A percentile compares a stretch with the other conserved stretches of the same genome.
phyloP scores from a whole-genome alignment of 768 basidiomycete genomes.

The Trametes cinnabarina region DNA sequence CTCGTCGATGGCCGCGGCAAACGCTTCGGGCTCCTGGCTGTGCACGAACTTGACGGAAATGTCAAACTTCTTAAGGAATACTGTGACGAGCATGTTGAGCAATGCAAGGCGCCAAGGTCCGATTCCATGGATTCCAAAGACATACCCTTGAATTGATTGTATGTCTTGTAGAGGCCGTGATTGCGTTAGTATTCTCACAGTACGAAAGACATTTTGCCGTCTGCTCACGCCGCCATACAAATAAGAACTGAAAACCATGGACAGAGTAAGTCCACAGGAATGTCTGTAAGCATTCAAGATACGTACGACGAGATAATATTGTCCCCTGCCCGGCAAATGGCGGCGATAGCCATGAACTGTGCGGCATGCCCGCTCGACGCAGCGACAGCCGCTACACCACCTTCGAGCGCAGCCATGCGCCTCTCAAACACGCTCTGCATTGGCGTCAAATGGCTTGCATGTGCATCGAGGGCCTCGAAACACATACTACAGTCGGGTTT shows the following conservation, averaged over 20 bases:
- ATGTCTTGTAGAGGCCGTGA: slow-evolving; percentile 42
- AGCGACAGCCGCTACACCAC: slow-evolving; percentile 73
- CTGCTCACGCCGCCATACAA: slow-evolving; percentile 64
- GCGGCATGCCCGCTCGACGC: slow-evolving; percentile 74
- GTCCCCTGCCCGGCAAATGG: slow-evolving; percentile 63
- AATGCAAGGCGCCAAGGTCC: no score
- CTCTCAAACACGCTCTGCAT: slow-evolving; percentile 73
- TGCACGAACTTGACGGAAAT: slow-evolving; percentile 68
- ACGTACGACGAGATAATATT: slow-evolving; percentile 74
- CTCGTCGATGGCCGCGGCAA: slow-evolving; percentile 68
- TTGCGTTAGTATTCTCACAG: no score
- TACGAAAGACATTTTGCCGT: no score
- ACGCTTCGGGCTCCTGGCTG: slow-evolving; percentile 52
- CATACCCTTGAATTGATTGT: slow-evolving; percentile 70
- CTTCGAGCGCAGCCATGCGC: slow-evolving; percentile 75
- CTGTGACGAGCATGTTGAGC: slow-evolving; percentile 33
- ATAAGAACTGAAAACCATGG: slow-evolving; percentile 41
- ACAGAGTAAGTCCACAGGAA: slow-evolving; percentile 4
- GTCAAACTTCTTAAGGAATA: slow-evolving; percentile 66
- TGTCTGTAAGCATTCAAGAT: neutral
- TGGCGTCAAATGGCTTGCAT: neutral
- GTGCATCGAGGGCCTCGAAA: neutral
- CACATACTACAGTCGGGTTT: slow-evolving; percentile 61
- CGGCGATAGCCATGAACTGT: slow-evolving; percentile 68
- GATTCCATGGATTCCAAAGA: no score